Evolutionary conservation across 164 flowering plant species (phyloP).

Genomic region (Liriodendron chinense): DNA sequence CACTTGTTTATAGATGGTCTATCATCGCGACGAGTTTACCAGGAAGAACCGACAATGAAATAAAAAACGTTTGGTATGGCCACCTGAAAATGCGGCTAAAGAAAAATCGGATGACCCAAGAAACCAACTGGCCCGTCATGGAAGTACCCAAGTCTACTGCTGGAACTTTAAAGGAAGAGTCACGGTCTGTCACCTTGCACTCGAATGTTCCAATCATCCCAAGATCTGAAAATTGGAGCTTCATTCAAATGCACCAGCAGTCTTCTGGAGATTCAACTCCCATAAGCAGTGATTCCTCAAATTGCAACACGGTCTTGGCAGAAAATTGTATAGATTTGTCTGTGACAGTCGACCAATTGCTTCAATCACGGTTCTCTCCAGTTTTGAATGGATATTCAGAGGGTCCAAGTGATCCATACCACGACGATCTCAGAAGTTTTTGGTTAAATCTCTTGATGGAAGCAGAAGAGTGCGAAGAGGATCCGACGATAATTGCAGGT

Average conservation of each 20-base stretch:
- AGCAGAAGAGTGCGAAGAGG: not conserved
- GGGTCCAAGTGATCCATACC: not conserved
- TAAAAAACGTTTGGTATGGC: conserved; percentile 61
- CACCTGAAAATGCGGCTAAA: conserved; percentile 41
- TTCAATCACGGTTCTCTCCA: not conserved
- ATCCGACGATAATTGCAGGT: no score
- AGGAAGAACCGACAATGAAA: conserved; percentile 59
- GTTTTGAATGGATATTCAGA: not conserved
- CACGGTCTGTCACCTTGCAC: no score
- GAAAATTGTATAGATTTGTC: not conserved
- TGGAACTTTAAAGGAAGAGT: not conserved
- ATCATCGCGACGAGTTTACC: conserved; percentile 52
- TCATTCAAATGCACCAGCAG: not conserved
- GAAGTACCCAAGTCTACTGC: not conserved
- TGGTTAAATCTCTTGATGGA: not conserved
- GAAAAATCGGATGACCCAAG: not conserved
- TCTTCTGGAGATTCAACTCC: not conserved
- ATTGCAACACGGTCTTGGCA: not conserved
- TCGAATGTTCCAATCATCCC: no score
- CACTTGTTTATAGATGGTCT: conserved; percentile 35
- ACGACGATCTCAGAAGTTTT: not conserved
- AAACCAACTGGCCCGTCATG: not conserved
- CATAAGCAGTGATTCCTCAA: not conserved
- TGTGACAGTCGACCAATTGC: not conserved
- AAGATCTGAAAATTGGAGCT: not conserved